Percentiles rank a stretch among this genome's conserved stretches.
These are phyloP conservation scores for Aegle marmelos DNA, from an alignment of 345 rosid species.

Conservation along the genomic window DNA sequence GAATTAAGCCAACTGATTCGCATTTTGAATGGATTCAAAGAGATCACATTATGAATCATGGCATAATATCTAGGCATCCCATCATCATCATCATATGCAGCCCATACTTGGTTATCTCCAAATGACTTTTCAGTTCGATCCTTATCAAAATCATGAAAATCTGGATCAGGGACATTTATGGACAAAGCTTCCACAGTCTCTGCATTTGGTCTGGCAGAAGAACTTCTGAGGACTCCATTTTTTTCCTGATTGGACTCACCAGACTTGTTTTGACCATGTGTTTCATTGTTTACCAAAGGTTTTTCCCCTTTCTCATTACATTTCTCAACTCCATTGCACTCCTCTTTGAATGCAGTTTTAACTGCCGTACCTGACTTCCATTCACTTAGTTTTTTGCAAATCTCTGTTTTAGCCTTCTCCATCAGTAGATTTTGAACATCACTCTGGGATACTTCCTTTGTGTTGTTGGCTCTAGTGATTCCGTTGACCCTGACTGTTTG, in stretches of 20 bases:
- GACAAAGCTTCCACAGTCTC: constrained; percentile 36
- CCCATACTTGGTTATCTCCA: constrained; percentile 61
- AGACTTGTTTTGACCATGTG: constrained; percentile 11
- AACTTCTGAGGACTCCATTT: constrained; percentile 16
- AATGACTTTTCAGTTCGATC: constrained; percentile 57
- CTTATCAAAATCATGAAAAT: constrained; percentile 64
- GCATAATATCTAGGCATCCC: constrained; percentile 78
- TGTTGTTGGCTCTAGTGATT: constrained; percentile 19
- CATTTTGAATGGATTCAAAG: constrained; percentile 56
- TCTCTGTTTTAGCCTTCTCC: constrained; percentile 23
- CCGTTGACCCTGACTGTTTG: constrained; percentile 26
- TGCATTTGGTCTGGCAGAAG: constrained; percentile 19
- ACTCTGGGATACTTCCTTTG: constrained; percentile 20
- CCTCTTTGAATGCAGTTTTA: constrained; percentile 25
- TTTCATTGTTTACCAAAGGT: constrained; percentile 16
- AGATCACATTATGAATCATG: constrained; percentile 50
- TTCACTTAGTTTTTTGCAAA: constrained; percentile 31
- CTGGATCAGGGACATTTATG: constrained; percentile 58
- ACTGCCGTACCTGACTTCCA: constrained; percentile 13
- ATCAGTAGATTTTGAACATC: constrained; percentile 28
- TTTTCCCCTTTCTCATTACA: constrained; percentile 17
- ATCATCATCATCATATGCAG: constrained; percentile 61
- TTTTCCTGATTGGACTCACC: not conserved
- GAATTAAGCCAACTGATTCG: constrained; percentile 56
- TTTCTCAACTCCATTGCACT: constrained; percentile 13